Evolutionary conservation across 805 yeast genomes (phyloP), one percentile per base, ranked within the genome.

Genomic region (Scheffersomyces spartinae): DNA sequence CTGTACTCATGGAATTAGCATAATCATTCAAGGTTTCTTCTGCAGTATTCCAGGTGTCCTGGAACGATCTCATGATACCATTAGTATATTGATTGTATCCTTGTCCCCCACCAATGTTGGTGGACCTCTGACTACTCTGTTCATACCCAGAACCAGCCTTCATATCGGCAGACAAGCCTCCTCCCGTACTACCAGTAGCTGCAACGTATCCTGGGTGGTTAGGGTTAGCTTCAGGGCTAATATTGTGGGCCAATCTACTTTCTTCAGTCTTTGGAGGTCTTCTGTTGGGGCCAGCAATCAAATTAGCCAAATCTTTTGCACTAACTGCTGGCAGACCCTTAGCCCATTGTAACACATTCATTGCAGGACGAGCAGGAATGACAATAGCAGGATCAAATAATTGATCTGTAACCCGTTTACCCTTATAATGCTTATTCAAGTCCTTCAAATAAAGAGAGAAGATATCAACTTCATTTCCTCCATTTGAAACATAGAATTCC

Each of bases 311-410:
- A 33, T 82, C 94, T 1, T 64, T 61, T 13, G 66, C 47, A 2
- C 74, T 55, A n/a, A 77, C 64, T 33, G 65, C 62, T 11, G 71
- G 71, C 0, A 78, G 56, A 3, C 95, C 95, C 36, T 77, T 71
- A 5, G 91, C 82, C 91, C 95, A 81, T 47, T 78, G 88, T 22
- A 81, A 58, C 0, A 91, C 69, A 18, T 84, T 71, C 5, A 82
- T 71, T 4, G 71, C 63, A 2, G 98, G 99, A 24, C 97, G 64
- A 17, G 71, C 68, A 2, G 95, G 93, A 12, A 78, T 67, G 5
- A 66, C 54, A 23, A 79, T 62, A 33, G 72, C 68, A 14, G 71
- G 77, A 41, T 81, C 78, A 53, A 77, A 86, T 18, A 91, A 52
- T 2, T 64, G 52, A 46, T 82, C 94, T 4, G 61, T 50, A 5